phyloP scores from a whole-genome alignment of 2,329 filamentous ascomycete genomes.

The Tolypocladium tropicale region DNA sequence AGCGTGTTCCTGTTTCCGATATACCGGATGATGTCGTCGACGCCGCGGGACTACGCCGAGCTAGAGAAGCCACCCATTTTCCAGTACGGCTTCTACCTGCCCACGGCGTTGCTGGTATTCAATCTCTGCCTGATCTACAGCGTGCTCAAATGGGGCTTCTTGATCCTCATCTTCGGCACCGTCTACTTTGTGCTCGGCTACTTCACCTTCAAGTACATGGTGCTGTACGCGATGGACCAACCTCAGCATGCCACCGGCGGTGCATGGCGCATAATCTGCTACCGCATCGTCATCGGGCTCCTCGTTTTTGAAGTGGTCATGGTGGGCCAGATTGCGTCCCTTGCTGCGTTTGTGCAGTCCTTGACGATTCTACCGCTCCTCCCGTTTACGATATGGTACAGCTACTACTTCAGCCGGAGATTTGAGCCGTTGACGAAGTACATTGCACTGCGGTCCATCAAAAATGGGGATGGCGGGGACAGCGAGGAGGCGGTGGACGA shows the following conservation, averaged over 20 bases:
- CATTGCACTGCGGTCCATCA: conserved; percentile 82
- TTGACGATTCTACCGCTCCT: conserved; percentile 67
- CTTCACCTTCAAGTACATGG: conserved; percentile 93
- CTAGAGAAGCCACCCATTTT: conserved; percentile 76
- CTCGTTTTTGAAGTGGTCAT: conserved; percentile 87
- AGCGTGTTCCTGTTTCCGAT: conserved; percentile 77
- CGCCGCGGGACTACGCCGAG: conserved; percentile 80
- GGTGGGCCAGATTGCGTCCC: conserved; percentile 72
- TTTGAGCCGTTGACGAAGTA: conserved; percentile 87
- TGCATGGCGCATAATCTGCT: conserved; percentile 95
- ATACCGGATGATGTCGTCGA: conserved; percentile 66
- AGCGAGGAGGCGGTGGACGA: conserved; percentile 25
- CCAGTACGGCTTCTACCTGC: conserved; percentile 92
- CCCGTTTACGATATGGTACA: conserved; percentile 78
- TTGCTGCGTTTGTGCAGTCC: conserved; percentile 62
- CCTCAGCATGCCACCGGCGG: conserved; percentile 86
- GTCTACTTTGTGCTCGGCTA: conserved; percentile 77
- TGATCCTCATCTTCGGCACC: conserved; percentile 72
- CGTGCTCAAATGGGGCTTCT: conserved; percentile 67
- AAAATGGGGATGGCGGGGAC: conserved; percentile 32
- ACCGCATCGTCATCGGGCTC: conserved; percentile 76
- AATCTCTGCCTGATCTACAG: conserved; percentile 96
- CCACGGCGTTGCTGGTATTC: conserved; percentile 84
- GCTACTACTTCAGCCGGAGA: conserved; percentile 65
- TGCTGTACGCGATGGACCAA: conserved; percentile 97